Evolutionary conservation across 2,329 filamentous ascomycete genomes (phyloP).

Genomic region (Diaporthe vexans): DNA sequence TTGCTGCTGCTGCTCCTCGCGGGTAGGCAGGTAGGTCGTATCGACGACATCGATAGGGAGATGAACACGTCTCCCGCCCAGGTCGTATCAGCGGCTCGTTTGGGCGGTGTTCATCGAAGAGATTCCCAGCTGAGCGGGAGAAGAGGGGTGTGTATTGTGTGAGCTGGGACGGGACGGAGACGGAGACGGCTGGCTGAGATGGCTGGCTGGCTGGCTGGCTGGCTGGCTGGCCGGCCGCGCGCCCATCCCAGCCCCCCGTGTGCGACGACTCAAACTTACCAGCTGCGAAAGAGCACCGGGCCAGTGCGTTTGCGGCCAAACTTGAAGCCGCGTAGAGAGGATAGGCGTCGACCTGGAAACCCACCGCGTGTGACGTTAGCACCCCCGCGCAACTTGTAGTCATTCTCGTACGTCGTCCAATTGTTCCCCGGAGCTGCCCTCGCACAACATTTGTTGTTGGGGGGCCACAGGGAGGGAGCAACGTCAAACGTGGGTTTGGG

Average conservation of each 20-base stretch:
- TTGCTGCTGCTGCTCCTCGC: not conserved
- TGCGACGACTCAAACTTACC: constrained; percentile 33
- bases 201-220: not conserved
- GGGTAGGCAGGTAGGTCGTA: not conserved
- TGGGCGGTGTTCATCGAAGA: not conserved
- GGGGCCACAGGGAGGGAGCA: constrained; percentile 6
- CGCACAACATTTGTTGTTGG: constrained; percentile 10
- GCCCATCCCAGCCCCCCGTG: constrained; percentile 18
- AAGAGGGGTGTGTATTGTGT: constrained; percentile 16
- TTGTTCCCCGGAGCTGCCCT: constrained; percentile 31
- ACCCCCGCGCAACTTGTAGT: constrained; percentile 15
- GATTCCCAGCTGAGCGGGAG: constrained; percentile 45
- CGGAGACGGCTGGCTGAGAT: not conserved
- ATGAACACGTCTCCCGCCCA: not conserved
- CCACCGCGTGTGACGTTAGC: constrained; percentile 47
- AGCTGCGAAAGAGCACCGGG: constrained; percentile 80
- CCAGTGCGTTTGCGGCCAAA: constrained; percentile 86
- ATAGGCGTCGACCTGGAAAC: constrained; percentile 77
- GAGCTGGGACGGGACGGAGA: constrained; percentile 2
- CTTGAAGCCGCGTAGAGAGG: constrained; percentile 82
- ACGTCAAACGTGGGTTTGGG: constrained; percentile 22
- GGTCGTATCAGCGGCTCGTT: constrained; percentile 25
- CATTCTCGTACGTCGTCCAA: constrained; percentile 47
- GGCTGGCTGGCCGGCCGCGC: constrained; percentile 12
- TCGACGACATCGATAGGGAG: not conserved